Evolutionary conservation across 2,329 filamentous ascomycete genomes (phyloP).

Genomic region (Claviceps quebecensis): DNA sequence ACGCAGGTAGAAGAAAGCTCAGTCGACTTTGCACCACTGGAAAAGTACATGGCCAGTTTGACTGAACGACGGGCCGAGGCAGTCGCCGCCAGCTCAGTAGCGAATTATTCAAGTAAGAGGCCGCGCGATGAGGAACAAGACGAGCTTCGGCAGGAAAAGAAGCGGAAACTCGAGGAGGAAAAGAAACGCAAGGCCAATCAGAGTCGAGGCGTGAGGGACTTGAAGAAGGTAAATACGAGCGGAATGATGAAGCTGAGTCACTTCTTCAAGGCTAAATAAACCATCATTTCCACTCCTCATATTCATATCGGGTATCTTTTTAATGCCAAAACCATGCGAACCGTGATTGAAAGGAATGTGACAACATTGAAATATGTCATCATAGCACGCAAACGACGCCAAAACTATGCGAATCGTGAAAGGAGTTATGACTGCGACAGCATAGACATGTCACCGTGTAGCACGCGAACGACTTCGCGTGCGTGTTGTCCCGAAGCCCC

Average conservation of each 20-base stretch:
- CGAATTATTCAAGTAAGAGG: constrained; percentile 60
- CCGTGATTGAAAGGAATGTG: neutral
- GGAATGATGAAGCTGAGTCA: constrained; percentile 97
- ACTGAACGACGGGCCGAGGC: constrained; percentile 57
- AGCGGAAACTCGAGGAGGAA: constrained; percentile 68
- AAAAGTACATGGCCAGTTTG: constrained; percentile 54
- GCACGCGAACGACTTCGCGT: constrained; percentile 20
- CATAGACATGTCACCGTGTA: constrained; percentile 10
- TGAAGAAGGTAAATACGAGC: constrained; percentile 79
- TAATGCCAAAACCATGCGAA: constrained; percentile 1
- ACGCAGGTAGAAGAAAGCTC: constrained; percentile 17
- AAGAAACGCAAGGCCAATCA: constrained; percentile 66
- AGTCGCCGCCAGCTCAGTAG: constrained; percentile 49
- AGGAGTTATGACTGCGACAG: neutral
- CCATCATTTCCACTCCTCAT: constrained; percentile 4
- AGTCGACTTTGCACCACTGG: constrained; percentile 56
- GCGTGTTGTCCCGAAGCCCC: constrained; percentile 19
- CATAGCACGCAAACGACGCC: constrained; percentile 19
- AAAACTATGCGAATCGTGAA: neutral
- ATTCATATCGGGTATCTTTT: constrained; percentile 17
- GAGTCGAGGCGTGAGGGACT: constrained; percentile 60
- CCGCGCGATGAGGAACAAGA: constrained; percentile 52
- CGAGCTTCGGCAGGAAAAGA: constrained; percentile 59
- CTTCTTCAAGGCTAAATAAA: constrained; percentile 67
- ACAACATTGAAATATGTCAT: constrained; percentile 4